Conservation (phyloP, 345 rosid genomes). For the Mercurialis annua region DNA sequence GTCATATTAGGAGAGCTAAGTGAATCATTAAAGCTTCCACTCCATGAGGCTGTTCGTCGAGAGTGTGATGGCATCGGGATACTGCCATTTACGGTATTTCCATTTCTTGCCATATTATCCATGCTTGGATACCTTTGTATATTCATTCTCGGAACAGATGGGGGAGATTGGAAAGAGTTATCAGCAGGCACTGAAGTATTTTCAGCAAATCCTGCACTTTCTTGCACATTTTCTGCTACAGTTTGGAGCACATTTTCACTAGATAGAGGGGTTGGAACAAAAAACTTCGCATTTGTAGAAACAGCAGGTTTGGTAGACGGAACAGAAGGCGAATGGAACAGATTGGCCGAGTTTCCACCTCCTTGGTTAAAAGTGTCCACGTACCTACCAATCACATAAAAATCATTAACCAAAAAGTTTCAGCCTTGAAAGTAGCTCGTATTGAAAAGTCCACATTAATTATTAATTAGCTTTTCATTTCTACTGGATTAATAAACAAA, state of each 20-base stretch:
- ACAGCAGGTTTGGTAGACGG: slow-evolving; percentile 67
- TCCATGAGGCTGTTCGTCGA: slow-evolving; percentile 83
- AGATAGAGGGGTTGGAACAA: slow-evolving; percentile 60
- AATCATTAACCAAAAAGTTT: neutral
- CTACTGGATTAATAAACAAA: neutral
- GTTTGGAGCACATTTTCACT: slow-evolving; percentile 47
- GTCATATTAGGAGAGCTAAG: slow-evolving; percentile 29
- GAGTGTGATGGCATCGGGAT: slow-evolving; percentile 36
- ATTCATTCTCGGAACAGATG: slow-evolving; percentile 33
- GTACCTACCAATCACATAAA: slow-evolving; percentile 43
- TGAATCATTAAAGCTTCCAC: slow-evolving; percentile 57
- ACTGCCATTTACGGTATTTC: slow-evolving; percentile 22
- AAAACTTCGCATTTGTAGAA: slow-evolving; percentile 71
- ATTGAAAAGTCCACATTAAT: neutral
- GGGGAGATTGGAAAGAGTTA: slow-evolving; percentile 35
- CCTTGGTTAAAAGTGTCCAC: slow-evolving; percentile 82
- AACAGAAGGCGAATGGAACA: slow-evolving; percentile 61
- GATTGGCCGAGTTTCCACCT: slow-evolving; percentile 46
- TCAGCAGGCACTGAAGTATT: slow-evolving; percentile 39
- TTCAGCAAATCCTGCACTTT: slow-evolving; percentile 35
- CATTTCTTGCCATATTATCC: slow-evolving; percentile 50
- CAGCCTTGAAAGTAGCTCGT: neutral
- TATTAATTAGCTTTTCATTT: neutral
- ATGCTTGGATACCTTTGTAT: slow-evolving; percentile 69
- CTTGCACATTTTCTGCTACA: slow-evolving; percentile 45